Base-by-base conservation (phyloP, 2,329 filamentous ascomycete species). In the Hymenoscyphus scutula region DNA sequence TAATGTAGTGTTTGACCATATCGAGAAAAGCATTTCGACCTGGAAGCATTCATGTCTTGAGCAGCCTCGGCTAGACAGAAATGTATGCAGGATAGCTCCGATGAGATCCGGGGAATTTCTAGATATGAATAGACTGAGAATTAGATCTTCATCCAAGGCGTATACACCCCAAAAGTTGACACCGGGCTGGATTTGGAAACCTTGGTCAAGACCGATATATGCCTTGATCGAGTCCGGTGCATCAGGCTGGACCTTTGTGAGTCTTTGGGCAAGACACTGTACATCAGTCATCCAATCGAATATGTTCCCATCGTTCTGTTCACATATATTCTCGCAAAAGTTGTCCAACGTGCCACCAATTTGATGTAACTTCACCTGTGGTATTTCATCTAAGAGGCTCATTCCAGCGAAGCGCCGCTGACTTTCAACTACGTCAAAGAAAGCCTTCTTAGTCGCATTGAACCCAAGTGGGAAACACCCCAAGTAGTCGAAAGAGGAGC, bases 21-120 rank as follows among this genome's bases (percentile, higher is more conserved):
- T 67, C 1, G 76, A 74, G 51, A 79, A 68, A 11, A 71, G 71
- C 4, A 73, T 69, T 65, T 80, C 78, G 1, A 72, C 73, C 54
- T 74, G 71, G 56, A 73, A 74, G n/a, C 76, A 70, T 37, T 74
- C 68, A 11, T 71, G 65, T 0, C 76, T 72, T 1, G 74, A 63
- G 19, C 75, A 68, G 1, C 74, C 74, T 53, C 74, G 70, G 59
- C 77, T 76, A 5, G 76, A 76, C 13, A 78, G 66, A 71, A 74
- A 78, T 3, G 75, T 74, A 62, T 78, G 76, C 11, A 77, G 63
- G 34, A 76, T 65, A 1, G 74, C 74, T 27, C 65, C 64, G 5
- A 70, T 59, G 37, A 76, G 70, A 56, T 73, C 73, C 0, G 73
- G 72, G 7, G 70, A 69, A 45, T 63, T 63, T 60, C 62, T 60